Evolutionary conservation across 2,329 filamentous ascomycete species (phyloP).

Genomic region (Truncatella angustata): DNA sequence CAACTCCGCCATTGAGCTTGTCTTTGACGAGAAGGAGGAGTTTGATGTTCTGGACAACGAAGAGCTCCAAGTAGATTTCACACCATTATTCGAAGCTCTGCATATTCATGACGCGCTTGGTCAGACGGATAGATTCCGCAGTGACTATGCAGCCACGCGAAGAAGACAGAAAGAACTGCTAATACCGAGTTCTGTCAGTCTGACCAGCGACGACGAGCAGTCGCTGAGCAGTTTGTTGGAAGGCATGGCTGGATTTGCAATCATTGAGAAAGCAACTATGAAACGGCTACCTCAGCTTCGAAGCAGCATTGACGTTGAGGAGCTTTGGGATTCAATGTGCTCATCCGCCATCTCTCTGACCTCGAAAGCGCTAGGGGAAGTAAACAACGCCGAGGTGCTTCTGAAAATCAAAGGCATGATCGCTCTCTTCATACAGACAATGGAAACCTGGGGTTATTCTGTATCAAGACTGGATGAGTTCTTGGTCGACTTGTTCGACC

Average conservation of each 20-base stretch:
- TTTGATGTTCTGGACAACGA: conserved; percentile 96
- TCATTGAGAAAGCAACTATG: conserved; percentile 94
- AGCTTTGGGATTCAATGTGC: conserved; percentile 98
- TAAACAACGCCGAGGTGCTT: conserved; percentile 85
- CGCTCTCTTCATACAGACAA: conserved; percentile 93
- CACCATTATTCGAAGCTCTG: conserved; percentile 87
- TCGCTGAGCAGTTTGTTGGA: conserved; percentile 89
- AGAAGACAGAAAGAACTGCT: conserved; percentile 89
- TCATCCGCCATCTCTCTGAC: conserved; percentile 81
- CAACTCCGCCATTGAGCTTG: conserved; percentile 93
- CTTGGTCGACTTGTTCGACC: conserved; percentile 85
- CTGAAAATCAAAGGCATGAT: conserved; percentile 95
- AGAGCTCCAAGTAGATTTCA: conserved; percentile 83
- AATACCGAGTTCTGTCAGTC: conserved; percentile 70
- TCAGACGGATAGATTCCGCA: conserved; percentile 85
- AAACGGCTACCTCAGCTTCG: conserved; percentile 80
- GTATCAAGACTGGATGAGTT: conserved; percentile 80
- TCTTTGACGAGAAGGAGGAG: conserved; percentile 92
- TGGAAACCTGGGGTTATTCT: conserved; percentile 95
- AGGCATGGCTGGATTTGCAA: conserved; percentile 92
- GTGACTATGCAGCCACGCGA: conserved; percentile 89
- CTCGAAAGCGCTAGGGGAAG: conserved; percentile 70
- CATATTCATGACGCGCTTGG: conserved; percentile 96
- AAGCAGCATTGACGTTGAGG: conserved; percentile 86
- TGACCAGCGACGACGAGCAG: conserved; percentile 79